Evolutionary conservation across 345 rosid genomes (phyloP).

Genomic region (Lepidium didymum): DNA sequence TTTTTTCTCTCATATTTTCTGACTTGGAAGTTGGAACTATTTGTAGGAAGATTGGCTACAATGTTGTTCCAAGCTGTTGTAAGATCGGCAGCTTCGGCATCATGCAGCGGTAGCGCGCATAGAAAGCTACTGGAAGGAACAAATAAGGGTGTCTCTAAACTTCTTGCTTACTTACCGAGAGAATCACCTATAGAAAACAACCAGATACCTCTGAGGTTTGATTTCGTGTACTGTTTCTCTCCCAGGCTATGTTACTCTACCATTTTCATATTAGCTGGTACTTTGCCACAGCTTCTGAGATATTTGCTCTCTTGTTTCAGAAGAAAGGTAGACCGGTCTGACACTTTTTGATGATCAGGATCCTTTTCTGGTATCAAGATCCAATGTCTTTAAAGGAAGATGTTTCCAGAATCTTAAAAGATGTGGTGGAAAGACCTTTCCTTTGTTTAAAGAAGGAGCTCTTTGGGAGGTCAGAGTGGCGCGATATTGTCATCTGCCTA

Average conservation of each 20-base stretch:
- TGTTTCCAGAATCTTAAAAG: conserved; percentile 52
- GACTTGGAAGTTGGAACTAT: background rate
- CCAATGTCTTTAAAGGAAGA: conserved; percentile 52
- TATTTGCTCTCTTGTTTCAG: conserved; percentile 23
- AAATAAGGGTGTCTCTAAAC: conserved; percentile 31
- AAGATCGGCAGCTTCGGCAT: conserved; percentile 43
- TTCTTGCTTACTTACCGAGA: conserved; percentile 39
- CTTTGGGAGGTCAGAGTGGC: conserved; percentile 52
- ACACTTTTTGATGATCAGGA: conserved; percentile 39
- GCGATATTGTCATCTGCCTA: conserved; percentile 15
- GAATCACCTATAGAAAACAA: conserved; percentile 32
- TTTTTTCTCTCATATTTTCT: background rate
- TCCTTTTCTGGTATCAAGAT: conserved; percentile 65
- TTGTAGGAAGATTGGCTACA: conserved; percentile 37
- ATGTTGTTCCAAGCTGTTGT: conserved; percentile 42
- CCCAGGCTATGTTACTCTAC: background rate
- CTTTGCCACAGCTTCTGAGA: background rate
- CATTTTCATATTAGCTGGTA: background rate
- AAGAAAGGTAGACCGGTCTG: conserved; percentile 23
- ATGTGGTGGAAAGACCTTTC: conserved; percentile 52
- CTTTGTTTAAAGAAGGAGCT: conserved; percentile 50
- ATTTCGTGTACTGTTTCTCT: background rate
- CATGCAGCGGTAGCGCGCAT: conserved; percentile 20
- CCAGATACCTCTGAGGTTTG: conserved; percentile 56
- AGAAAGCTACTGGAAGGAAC: conserved; percentile 18